Base-by-base conservation (phyloP, 345 rosid species). In the Eucalyptus viminalis region DNA sequence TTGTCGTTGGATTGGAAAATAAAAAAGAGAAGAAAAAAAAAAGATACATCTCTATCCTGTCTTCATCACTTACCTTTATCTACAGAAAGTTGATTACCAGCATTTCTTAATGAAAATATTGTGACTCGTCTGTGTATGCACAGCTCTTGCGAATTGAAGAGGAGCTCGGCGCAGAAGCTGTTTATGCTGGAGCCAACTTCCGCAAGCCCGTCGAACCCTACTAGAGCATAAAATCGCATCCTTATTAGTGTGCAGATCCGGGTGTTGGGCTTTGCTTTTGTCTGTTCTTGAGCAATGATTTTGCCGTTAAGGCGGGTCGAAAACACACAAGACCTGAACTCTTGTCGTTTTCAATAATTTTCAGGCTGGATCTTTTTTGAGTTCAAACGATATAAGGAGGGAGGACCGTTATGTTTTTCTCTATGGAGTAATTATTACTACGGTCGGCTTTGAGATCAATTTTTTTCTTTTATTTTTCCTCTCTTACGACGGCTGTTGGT, bases 131-230 rank as follows among this genome's bases (percentile, higher is more conserved):
- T 76, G 85, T 40, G 24, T 37, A 76, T 76, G 47, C 47, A 76
- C 76, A 97, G 99, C 97, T 97, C 86, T 89, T 97, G 92, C 94
- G 99, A 86, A 97, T 97, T 6, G 99, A 97, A 91, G 99, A 97
- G 92, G 98, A 96, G 95, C 96, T 97, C 25, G 99, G 99, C 17
- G 62, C 95, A 45, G 97, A 34, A 62, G 99, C 99, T 53, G 91
- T 96, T 45, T 97, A 96, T 89, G 99, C 99, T 4, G 99, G 99
- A 92, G 94, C 89, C 3, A 93, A 91, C 92, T 97, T 97, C 96
- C 96, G 99, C 92, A 92, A 47, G 22, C 99, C 99, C 1, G 99
- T 96, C 50, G 97, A 94, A 87, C 99, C 99, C 24, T 97, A 97
- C 89, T 97, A 95, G 94, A 91, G 54, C 87, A 37, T 15, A 2